phyloP scores from a whole-genome alignment of 225 moss, liverwort and hornwort species.

The Bryum argenteum region DNA sequence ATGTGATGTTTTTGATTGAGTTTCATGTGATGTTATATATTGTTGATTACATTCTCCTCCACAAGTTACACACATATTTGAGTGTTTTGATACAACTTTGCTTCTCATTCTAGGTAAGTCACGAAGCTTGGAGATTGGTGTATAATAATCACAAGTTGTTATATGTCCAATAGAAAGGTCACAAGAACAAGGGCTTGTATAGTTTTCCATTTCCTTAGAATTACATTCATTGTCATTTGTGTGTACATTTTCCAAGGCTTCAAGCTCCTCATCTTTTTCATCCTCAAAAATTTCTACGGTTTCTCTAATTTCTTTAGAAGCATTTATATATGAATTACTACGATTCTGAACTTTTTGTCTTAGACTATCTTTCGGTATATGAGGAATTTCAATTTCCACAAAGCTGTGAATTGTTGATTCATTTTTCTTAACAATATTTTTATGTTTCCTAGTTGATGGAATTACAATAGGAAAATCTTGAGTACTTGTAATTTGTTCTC shows the following conservation, averaged over 20 bases:
- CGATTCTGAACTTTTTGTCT: background rate
- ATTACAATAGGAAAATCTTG: background rate
- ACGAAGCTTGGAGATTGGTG: conserved; percentile 23
- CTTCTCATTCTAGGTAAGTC: conserved; percentile 31
- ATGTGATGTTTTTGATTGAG: background rate
- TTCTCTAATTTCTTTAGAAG: background rate
- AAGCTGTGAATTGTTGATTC: background rate
- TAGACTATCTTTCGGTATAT: fast-evolving
- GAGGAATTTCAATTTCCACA: background rate
- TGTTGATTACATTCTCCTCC: background rate
- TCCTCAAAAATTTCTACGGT: background rate
- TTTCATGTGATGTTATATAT: background rate
- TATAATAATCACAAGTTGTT: conserved; percentile 31
- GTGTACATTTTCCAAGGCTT: background rate
- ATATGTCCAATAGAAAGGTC: conserved; percentile 3
- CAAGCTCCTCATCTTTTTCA: background rate
- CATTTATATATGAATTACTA: background rate
- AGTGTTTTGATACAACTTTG: background rate
- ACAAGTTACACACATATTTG: background rate
- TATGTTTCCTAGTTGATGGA: background rate
- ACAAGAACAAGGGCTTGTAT: conserved; percentile 33
- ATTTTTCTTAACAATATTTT: background rate
- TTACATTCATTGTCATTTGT: background rate
- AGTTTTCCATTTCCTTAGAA: background rate
- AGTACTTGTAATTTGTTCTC: background rate